phyloP scores from a whole-genome alignment of 2,329 filamentous ascomycete species.

The Dothideomycetes sp. region DNA sequence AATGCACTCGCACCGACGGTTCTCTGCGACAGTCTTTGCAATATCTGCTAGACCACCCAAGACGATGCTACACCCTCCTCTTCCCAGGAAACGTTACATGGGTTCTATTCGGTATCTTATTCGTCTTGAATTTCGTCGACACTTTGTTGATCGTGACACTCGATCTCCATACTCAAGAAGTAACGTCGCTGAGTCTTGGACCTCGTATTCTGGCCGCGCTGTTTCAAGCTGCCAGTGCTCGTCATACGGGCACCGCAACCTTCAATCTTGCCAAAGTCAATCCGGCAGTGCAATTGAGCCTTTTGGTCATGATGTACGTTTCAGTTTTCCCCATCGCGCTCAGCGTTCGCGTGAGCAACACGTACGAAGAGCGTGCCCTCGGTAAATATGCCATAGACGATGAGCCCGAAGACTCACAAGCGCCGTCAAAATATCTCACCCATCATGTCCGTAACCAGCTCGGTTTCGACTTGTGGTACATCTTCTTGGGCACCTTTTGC shows the following conservation, averaged over 20 bases:
- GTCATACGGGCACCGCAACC: slow-evolving; percentile 82
- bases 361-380: slow-evolving; percentile 84
- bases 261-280: slow-evolving; percentile 70
- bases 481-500: slow-evolving; percentile 87
- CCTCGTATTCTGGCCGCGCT: slow-evolving; percentile 74
- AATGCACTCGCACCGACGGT: slow-evolving; percentile 53
- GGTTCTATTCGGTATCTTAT: slow-evolving; percentile 86
- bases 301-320: slow-evolving; percentile 99
- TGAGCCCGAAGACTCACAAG: slow-evolving; percentile 44
- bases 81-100: slow-evolving; percentile 87
- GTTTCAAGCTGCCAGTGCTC: slow-evolving; percentile 80
- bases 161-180: slow-evolving; percentile 66
- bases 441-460: slow-evolving; percentile 87
- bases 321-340: slow-evolving; percentile 95
- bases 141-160: slow-evolving; percentile 85
- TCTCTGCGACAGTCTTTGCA: slow-evolving; percentile 79
- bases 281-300: slow-evolving; percentile 84
- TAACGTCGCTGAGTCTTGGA: slow-evolving; percentile 60
- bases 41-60: slow-evolving; percentile 88
- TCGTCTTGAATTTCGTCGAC: slow-evolving; percentile 74
- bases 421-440: slow-evolving; percentile 71
- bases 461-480: slow-evolving; percentile 95
- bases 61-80: slow-evolving; percentile 88
- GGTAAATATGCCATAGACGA: slow-evolving; percentile 56
- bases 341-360: slow-evolving; percentile 84